Conservation (phyloP, 2,329 filamentous ascomycete species). For the Aspergillus vadensis region DNA sequence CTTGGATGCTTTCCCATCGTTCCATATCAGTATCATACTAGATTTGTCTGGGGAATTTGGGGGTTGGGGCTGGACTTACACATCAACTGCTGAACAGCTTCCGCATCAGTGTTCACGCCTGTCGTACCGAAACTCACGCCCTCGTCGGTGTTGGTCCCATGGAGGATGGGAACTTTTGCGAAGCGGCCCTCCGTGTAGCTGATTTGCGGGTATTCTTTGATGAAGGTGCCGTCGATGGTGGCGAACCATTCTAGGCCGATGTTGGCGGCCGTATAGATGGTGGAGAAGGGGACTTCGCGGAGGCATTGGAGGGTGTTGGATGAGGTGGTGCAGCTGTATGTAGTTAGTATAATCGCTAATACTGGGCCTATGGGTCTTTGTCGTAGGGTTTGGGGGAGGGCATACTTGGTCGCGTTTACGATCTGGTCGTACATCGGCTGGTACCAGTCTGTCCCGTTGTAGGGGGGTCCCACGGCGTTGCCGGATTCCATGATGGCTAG, state of each 20-base stretch:
- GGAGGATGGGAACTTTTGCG: slow-evolving; percentile 63
- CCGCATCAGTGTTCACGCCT: slow-evolving; percentile 56
- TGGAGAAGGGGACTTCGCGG: slow-evolving; percentile 29
- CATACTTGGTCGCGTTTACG: slow-evolving; percentile 29
- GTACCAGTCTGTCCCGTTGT: slow-evolving; percentile 37
- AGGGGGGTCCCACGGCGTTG: slow-evolving; percentile 34
- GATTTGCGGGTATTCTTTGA: slow-evolving; percentile 55
- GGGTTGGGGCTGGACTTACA: slow-evolving; percentile 16
- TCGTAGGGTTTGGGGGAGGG: neutral
- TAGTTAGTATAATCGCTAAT: neutral
- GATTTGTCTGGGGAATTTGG: slow-evolving; percentile 22
- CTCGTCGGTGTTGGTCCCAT: slow-evolving; percentile 67
- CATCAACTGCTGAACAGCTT: slow-evolving; percentile 48
- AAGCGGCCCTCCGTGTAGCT: slow-evolving; percentile 61
- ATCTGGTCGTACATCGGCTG: slow-evolving; percentile 37
- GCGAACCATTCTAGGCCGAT: slow-evolving; percentile 40
- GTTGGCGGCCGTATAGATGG: slow-evolving; percentile 27
- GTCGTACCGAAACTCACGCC: slow-evolving; percentile 58
- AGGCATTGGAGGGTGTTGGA: slow-evolving; percentile 33
- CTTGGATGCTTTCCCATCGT: slow-evolving; percentile 19
- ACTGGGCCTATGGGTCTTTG: too few species aligned
- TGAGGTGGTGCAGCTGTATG: slow-evolving; percentile 27
- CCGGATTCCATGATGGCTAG: slow-evolving; percentile 36
- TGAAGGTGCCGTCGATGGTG: slow-evolving; percentile 58
- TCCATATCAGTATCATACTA: neutral